phyloP scores from a whole-genome alignment of 2,329 filamentous ascomycete genomes.

The Colletotrichum lindemuthianum region DNA sequence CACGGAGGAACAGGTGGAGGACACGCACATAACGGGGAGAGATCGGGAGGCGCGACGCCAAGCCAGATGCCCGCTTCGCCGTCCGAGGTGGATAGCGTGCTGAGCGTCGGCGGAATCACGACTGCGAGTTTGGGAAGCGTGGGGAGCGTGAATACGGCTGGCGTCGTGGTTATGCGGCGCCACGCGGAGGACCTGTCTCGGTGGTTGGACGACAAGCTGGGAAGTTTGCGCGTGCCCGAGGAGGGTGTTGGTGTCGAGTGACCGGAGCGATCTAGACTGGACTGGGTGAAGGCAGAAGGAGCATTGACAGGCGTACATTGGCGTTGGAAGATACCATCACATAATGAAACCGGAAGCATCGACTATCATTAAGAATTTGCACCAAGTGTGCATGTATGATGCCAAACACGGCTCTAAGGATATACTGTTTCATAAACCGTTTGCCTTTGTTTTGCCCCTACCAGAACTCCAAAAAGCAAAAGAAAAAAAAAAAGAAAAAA shows the following conservation, averaged over 20 bases:
- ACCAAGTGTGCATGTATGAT: not conserved
- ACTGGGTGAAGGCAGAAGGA: not conserved
- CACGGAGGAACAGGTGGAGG: not conserved
- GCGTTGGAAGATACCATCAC: conserved; percentile 35
- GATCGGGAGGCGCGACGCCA: conserved; percentile 41
- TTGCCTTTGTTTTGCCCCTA: not conserved
- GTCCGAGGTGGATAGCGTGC: conserved; percentile 59
- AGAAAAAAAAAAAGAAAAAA: not conserved
- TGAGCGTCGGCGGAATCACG: conserved; percentile 57
- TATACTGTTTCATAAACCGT: conserved; percentile 7
- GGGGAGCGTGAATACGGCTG: conserved; percentile 53
- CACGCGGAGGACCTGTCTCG: conserved; percentile 68
- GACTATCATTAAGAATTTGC: not conserved
- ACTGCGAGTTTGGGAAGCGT: conserved; percentile 51
- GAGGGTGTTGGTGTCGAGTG: conserved; percentile 56
- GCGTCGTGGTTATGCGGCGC: conserved; percentile 62
- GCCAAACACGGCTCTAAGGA: conserved; percentile 26
- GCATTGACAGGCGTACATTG: conserved; percentile 22
- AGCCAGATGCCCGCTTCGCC: conserved; percentile 45
- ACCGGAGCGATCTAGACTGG: not conserved
- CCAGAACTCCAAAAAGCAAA: not conserved
- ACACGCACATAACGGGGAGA: conserved; percentile 34
- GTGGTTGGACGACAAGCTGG: conserved; percentile 70
- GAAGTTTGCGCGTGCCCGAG: conserved; percentile 62
- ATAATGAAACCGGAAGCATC: not conserved